Percentiles rank a stretch among this genome's conserved stretches.
phyloP scores from a whole-genome alignment of 768 basidiomycete genomes.

The Artomyces pyxidatus region DNA sequence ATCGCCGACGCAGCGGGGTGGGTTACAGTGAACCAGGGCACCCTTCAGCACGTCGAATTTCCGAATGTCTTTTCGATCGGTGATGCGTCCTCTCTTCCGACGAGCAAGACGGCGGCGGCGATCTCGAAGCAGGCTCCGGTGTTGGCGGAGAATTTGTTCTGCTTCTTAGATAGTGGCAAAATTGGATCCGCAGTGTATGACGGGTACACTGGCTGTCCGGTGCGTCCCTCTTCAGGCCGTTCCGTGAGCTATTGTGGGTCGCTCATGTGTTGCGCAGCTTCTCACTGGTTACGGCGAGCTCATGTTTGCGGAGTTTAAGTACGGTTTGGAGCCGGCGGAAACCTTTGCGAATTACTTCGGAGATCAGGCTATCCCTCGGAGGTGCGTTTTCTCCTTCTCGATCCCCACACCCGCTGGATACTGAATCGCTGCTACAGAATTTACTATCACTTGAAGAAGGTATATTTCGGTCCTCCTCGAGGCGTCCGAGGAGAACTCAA shows the following conservation, averaged over 20 bases:
- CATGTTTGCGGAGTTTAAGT: conserved; percentile 92
- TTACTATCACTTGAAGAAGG: conserved; percentile 41
- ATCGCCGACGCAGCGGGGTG: conserved; percentile 80
- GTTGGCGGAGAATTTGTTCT: conserved; percentile 80
- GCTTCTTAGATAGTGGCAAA: conserved; percentile 64
- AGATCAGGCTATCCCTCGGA: conserved; percentile 69
- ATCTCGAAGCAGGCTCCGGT: conserved; percentile 89
- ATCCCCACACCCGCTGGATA: not conserved
- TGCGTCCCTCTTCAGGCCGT: conserved; percentile 31
- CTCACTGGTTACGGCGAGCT: conserved; percentile 76
- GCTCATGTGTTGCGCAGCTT: conserved; percentile 34
- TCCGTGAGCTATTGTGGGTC: not conserved
- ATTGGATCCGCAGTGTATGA: conserved; percentile 68
- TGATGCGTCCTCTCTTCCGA: conserved; percentile 89
- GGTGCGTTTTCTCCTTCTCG: conserved; percentile 34
- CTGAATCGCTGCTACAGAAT: conserved; percentile 13
- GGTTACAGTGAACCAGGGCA: conserved; percentile 79
- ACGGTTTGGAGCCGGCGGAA: conserved; percentile 83
- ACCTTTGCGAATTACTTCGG: conserved; percentile 61
- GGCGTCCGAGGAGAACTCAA: conserved; percentile 1
- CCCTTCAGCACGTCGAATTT: conserved; percentile 71
- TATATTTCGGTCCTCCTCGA: not conserved
- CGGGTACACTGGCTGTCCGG: conserved; percentile 86
- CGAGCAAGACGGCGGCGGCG: conserved; percentile 94
- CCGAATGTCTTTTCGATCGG: conserved; percentile 85